Evolutionary conservation across 2,329 filamentous ascomycete genomes (phyloP).

Genomic region (Tolypocladium album): DNA sequence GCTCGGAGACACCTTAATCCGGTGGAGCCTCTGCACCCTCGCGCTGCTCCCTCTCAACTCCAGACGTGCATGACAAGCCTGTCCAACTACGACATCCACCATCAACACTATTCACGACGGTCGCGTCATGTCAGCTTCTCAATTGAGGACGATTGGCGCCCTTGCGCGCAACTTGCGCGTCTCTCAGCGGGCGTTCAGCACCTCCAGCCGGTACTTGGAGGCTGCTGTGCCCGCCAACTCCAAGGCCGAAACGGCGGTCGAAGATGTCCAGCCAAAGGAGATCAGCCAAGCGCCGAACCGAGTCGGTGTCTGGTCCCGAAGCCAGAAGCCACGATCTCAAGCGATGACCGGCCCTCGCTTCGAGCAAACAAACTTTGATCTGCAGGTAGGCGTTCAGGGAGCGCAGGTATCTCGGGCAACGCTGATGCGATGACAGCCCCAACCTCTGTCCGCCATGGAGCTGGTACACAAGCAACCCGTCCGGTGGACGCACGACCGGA

Average conservation of each 20-base stretch:
- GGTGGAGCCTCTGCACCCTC: neutral
- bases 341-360: slow-evolving; percentile 94
- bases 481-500: slow-evolving; percentile 72
- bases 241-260: slow-evolving; percentile 28
- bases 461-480: slow-evolving; percentile 95
- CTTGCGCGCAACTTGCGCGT: slow-evolving; percentile 33
- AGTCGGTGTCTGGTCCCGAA: slow-evolving; percentile 68
- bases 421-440: slow-evolving; percentile 50
- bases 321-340: slow-evolving; percentile 67
- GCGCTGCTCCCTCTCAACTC: neutral
- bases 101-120: neutral
- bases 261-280: slow-evolving; percentile 32
- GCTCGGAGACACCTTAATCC: slow-evolving; percentile 6
- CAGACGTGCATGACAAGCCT: neutral
- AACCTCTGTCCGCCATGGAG: slow-evolving; percentile 81
- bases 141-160: slow-evolving; percentile 32
- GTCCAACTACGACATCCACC: neutral
- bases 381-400: slow-evolving; percentile 56
- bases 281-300: slow-evolving; percentile 81
- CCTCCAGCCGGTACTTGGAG: slow-evolving; percentile 36
- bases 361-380: slow-evolving; percentile 89
- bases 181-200: slow-evolving; percentile 35
- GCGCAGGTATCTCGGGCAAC: neutral
- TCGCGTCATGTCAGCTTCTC: slow-evolving; percentile 30
- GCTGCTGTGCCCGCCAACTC: slow-evolving; percentile 27